A percentile compares a stretch with the other conserved stretches of the same genome.
These are phyloP conservation scores for Saitozyma sp. DNA, from an alignment of 768 basidiomycete species.

Conservation along the genomic window DNA sequence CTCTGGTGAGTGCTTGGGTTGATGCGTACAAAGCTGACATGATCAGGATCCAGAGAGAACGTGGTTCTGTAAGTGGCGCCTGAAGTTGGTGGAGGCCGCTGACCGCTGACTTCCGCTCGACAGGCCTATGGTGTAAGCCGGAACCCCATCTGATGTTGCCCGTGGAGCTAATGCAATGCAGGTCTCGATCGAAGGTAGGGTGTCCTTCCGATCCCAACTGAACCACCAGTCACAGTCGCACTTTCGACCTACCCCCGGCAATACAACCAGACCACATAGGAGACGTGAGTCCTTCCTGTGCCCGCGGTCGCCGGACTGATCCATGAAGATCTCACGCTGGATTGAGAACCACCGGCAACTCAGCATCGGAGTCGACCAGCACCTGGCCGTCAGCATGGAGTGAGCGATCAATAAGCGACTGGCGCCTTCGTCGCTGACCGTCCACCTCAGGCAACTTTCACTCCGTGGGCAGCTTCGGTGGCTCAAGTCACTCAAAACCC, in stretches of 20 bases:
- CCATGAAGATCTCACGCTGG: conserved; percentile 9
- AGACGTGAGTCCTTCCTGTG: not conserved
- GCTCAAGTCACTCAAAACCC: not conserved
- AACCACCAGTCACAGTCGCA: conserved; percentile 8
- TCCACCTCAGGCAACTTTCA: not conserved
- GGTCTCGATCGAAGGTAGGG: conserved; percentile 13
- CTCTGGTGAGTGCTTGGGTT: conserved; percentile 1
- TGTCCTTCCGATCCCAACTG: not conserved
- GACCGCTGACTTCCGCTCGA: not conserved
- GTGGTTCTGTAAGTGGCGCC: conserved; percentile 16
- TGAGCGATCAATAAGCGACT: conserved; percentile 4
- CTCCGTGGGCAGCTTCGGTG: not conserved
- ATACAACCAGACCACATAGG: conserved; percentile 7
- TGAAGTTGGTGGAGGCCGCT: not conserved
- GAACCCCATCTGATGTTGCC: not conserved
- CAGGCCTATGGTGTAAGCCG: conserved; percentile 5
- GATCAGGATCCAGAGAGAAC: conserved; percentile 11
- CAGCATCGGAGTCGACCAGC: conserved; percentile 8
- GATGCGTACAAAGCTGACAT: not conserved
- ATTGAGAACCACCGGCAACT: conserved; percentile 12
- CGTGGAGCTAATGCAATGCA: not conserved
- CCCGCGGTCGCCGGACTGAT: not conserved
- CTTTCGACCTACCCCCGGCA: conserved; percentile 14
- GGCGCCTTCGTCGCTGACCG: not conserved
- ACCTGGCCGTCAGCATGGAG: conserved; percentile 17